Percentiles rank a stretch among this genome's conserved stretches.
These are phyloP conservation scores for Collybia nuda DNA, from an alignment of 768 basidiomycete species.

Conservation along the genomic window DNA sequence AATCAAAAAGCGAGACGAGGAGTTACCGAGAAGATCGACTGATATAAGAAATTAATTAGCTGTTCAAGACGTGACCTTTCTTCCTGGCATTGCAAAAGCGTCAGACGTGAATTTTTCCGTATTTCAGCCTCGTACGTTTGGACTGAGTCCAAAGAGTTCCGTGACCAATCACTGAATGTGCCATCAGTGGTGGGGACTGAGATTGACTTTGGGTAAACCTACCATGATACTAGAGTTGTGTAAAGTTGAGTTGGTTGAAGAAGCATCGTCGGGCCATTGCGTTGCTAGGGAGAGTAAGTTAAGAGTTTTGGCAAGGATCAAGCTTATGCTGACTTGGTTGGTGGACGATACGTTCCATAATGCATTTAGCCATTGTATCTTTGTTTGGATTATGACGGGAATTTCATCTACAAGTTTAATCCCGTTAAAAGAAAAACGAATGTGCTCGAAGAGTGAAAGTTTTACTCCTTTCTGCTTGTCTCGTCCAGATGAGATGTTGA, in stretches of 20 bases:
- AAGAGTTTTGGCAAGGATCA: neutral
- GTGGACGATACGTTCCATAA: slow-evolving; percentile 38
- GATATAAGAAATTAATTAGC: slow-evolving; percentile 37
- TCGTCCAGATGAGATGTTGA: slow-evolving; percentile 58
- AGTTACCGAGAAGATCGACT: slow-evolving; percentile 42
- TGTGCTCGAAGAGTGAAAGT: neutral
- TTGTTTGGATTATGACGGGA: slow-evolving; percentile 29
- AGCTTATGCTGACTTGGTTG: slow-evolving; percentile 19
- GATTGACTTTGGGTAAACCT: slow-evolving; percentile 11
- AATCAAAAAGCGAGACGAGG: neutral
- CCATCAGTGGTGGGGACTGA: slow-evolving; percentile 1
- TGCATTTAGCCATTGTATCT: slow-evolving; percentile 50
- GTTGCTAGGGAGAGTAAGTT: slow-evolving; percentile 6
- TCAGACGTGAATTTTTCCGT: slow-evolving; percentile 34
- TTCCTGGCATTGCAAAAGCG: slow-evolving; percentile 37
- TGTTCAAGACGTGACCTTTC: slow-evolving; percentile 39
- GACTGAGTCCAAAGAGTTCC: slow-evolving; percentile 38
- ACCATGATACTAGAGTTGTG: slow-evolving; percentile 40
- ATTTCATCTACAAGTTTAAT: slow-evolving; percentile 24
- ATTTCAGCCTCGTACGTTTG: slow-evolving; percentile 36
- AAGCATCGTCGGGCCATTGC: slow-evolving; percentile 33
- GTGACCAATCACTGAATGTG: slow-evolving; percentile 36
- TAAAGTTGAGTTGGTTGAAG: slow-evolving; percentile 43
- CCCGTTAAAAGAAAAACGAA: neutral
- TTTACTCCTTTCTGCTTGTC: slow-evolving; percentile 41